Base-by-base conservation (phyloP, 2,329 filamentous ascomycete species). In the Chrysosporium queenslandicum region DNA sequence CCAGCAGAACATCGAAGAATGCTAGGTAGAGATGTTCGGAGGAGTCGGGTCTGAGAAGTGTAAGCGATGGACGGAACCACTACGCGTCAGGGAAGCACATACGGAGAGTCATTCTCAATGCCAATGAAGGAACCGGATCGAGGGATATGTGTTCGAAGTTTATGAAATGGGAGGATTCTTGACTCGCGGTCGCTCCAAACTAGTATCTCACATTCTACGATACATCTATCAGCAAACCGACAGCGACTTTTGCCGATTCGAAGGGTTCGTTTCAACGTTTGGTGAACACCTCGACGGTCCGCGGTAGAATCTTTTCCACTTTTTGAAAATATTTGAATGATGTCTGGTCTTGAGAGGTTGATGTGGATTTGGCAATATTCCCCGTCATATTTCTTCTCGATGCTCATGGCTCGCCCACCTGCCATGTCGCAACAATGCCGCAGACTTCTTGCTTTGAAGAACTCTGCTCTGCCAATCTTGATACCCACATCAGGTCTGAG, bases 331-430 rank as follows among this genome's bases (percentile, higher is more conserved):
- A 95, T 91, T 57, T 85, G 83, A 25, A 94, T 80, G 45, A 74
- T 77, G 0, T 76, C 63, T 53, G 63, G 52, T 46, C 77, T 80
- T 7, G 71, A 71, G 5, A 86, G 70, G 61, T 94, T 81, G 36
- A 95, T 72, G 61, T 95, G 89, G 27, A 95, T 81, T 65, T 95
- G 89, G 59, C 87, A 94, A 59, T 92, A 95, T 66, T 95, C 89
- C 11, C 86, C 88, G 60, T 94, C 88, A 56, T 94, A 80, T 64
- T 94, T 94, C 48, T 82, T 76, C 65, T 94, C 87, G 21, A 88
- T 77, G 53, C 83, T 86, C 78, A 90, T 80, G 11, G 70, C 77
- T 14, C 77, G 71, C 0, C 75, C 73, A 3, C 72, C 74, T 1
- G 77, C 72, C 72, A 91, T 79, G 16, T 81, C 74, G 18, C 86